phyloP scores from a whole-genome alignment of 1,139 yeast species.

The Protomyces lactucae-debilis region DNA sequence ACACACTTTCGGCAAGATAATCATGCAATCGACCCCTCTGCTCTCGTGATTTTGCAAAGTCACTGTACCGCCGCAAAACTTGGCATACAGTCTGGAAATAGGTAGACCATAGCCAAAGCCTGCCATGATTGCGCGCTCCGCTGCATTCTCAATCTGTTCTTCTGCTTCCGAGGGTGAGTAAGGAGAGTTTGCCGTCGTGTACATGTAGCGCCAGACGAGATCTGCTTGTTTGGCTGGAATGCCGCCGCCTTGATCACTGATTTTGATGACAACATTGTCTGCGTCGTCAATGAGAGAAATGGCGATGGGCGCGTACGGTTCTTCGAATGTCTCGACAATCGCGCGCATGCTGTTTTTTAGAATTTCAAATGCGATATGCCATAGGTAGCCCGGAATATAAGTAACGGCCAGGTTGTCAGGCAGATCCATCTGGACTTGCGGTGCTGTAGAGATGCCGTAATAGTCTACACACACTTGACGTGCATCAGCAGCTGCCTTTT shows the following conservation, averaged over 20 bases:
- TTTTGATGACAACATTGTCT: constrained; percentile 84
- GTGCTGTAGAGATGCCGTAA: constrained; percentile 76
- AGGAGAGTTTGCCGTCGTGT: constrained; percentile 63
- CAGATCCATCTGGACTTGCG: constrained; percentile 69
- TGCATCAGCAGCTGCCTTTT: constrained; percentile 82
- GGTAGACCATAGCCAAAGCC: constrained; percentile 93
- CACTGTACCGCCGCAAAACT: constrained; percentile 88
- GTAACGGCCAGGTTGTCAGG: constrained; percentile 66
- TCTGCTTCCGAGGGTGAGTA: constrained; percentile 22
- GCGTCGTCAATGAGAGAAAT: constrained; percentile 86
- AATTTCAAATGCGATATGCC: constrained; percentile 82
- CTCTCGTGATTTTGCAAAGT: constrained; percentile 88
- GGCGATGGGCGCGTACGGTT: constrained; percentile 71
- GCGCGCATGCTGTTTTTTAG: constrained; percentile 82
- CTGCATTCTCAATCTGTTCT: constrained; percentile 7
- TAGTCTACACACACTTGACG: constrained; percentile 82
- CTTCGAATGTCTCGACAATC: constrained; percentile 65
- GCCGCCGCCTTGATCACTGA: constrained; percentile 93
- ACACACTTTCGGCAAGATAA: constrained; percentile 50
- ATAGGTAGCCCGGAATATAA: constrained; percentile 86
- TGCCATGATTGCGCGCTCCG: constrained; percentile 26
- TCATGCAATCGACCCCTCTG: constrained; percentile 86
- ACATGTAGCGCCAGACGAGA: constrained; percentile 83
- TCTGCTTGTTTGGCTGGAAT: constrained; percentile 81
- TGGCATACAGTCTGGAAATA: constrained; percentile 75